Percentiles rank a stretch among this genome's conserved stretches.
Conservation (phyloP, 2,329 filamentous ascomycete genomes). For the Claviceps africana region DNA sequence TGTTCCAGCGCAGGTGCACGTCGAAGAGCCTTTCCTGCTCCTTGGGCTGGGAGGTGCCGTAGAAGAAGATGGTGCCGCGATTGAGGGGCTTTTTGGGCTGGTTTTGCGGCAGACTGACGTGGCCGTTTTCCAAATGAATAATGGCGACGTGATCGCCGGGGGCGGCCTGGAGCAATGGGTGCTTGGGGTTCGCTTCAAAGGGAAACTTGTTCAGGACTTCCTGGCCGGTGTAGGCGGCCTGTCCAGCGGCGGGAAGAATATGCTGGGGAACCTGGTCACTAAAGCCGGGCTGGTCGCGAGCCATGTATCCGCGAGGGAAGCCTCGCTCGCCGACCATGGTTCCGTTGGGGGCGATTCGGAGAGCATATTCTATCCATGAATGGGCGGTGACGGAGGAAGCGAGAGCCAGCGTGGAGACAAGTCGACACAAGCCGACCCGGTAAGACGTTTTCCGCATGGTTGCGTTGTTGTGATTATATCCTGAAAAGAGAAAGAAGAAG, state of each 20-base stretch:
- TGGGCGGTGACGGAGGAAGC: conserved; percentile 37
- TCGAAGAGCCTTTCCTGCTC: conserved; percentile 37
- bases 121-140: conserved; percentile 61
- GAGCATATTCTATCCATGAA: conserved; percentile 70
- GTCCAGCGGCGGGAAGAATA: conserved; percentile 46
- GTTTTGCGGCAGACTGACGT: conserved; percentile 47
- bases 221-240: conserved; percentile 49
- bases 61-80: conserved; percentile 60
- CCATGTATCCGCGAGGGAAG: conserved; percentile 57
- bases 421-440: background rate
- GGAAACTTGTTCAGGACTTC: conserved; percentile 34
- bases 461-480: conserved; percentile 1
- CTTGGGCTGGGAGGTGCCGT: conserved; percentile 51
- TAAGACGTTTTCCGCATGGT: background rate
- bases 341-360: conserved; percentile 58
- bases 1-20: conserved; percentile 66
- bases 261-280: conserved; percentile 45
- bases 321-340: conserved; percentile 57
- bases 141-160: conserved; percentile 53
- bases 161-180: conserved; percentile 46
- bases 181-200: conserved; percentile 28
- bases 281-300: conserved; percentile 41
- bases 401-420: conserved; percentile 18
- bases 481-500: conserved; percentile 1
- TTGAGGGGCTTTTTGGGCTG: conserved; percentile 47